Percentiles rank a stretch among this genome's conserved stretches.
phyloP scores from a whole-genome alignment of 2,329 filamentous ascomycete genomes.

The Ophiostoma australiae region DNA sequence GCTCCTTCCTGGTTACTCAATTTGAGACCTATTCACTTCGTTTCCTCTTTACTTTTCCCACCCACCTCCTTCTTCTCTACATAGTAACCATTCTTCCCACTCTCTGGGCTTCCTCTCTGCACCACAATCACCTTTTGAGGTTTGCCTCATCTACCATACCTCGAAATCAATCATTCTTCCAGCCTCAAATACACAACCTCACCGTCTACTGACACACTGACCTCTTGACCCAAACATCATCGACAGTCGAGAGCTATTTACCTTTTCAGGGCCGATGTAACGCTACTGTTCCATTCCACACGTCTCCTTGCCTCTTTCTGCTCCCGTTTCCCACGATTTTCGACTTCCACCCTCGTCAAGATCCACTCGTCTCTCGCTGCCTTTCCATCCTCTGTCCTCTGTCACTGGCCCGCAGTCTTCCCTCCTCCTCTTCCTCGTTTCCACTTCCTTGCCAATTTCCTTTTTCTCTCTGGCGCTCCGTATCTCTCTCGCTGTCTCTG shows the following conservation, averaged over 20 bases:
- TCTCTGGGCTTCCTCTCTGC: not conserved
- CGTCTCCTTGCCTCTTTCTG: not conserved
- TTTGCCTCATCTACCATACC: not conserved
- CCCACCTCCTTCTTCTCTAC: not conserved
- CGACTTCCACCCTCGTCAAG: slow-evolving; percentile 8
- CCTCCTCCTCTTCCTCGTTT: slow-evolving; percentile 8
- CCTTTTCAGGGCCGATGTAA: not conserved
- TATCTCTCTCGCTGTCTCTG: slow-evolving; percentile 5
- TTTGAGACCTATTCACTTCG: not conserved
- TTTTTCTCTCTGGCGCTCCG: not conserved
- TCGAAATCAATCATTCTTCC: no score
- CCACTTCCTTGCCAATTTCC: slow-evolving; percentile 12
- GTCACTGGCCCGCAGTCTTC: not conserved
- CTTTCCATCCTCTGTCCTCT: not conserved
- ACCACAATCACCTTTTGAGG: no score
- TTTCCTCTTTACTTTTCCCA: not conserved
- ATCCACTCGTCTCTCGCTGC: slow-evolving; percentile 16
- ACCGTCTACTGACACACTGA: not conserved
- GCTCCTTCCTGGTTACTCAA: not conserved
- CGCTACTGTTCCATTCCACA: slow-evolving; percentile 9
- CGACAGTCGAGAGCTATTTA: not conserved
- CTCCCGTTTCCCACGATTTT: slow-evolving; percentile 17
- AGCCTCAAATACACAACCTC: not conserved
- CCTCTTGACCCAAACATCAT: not conserved
- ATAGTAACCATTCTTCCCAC: not conserved